These are phyloP conservation scores for Babjeviella inositovora DNA, from an alignment of 805 yeast species.

Conservation along the genomic window DNA sequence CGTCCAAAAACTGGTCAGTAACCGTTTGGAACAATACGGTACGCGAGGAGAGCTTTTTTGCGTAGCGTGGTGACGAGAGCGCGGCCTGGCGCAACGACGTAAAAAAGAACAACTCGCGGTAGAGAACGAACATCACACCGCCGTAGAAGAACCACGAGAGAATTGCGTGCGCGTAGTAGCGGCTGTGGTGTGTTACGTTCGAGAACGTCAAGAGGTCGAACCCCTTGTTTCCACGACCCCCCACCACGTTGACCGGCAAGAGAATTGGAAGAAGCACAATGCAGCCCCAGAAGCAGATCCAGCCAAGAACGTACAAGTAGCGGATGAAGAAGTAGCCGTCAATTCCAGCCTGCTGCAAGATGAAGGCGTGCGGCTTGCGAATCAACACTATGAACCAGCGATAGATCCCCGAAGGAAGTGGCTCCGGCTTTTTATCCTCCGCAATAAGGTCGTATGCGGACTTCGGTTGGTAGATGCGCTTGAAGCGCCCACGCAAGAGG, in stretches of 20 bases:
- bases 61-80: conserved; percentile 68
- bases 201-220: conserved; percentile 66
- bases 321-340: conserved; percentile 88
- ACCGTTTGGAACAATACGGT: conserved; percentile 77
- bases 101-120: conserved; percentile 71
- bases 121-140: conserved; percentile 49
- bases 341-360: conserved; percentile 79
- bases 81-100: conserved; percentile 65
- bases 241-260: conserved; percentile 71
- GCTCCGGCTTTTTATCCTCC: conserved; percentile 53
- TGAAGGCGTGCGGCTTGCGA: conserved; percentile 52
- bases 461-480: conserved; percentile 75
- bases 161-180: conserved; percentile 81
- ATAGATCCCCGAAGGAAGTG: conserved; percentile 52
- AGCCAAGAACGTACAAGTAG: conserved; percentile 43
- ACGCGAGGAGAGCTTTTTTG: conserved; percentile 58
- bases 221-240: conserved; percentile 47
- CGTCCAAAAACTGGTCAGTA: conserved; percentile 59
- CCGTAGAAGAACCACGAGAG: conserved; percentile 72
- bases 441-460: conserved; percentile 41
- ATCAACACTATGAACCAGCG: conserved; percentile 57
- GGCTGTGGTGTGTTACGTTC: conserved; percentile 39
- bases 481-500: conserved; percentile 45
- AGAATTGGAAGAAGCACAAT: conserved; percentile 45
- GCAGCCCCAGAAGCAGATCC: conserved; percentile 37